Evolutionary conservation across 805 yeast species (phyloP), one percentile per base, ranked within the genome.

Genomic region (Cyberlindnera misumaiensis): DNA sequence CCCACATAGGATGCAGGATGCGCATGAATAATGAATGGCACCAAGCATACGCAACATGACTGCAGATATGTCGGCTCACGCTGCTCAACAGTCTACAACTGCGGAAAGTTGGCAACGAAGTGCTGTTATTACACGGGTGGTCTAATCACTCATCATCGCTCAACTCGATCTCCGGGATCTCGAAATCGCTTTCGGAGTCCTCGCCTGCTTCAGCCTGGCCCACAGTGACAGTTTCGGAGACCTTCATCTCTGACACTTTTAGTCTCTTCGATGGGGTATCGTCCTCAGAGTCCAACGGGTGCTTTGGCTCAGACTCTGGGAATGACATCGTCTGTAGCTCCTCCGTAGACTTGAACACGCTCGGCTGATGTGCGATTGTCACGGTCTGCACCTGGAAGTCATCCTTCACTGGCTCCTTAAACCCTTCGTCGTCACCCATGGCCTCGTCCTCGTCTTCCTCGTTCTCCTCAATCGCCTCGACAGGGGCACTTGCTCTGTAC

Each of bases 131-230:
- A n/a, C n/a, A n/a, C n/a, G n/a, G n/a, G n/a, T n/a, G n/a, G n/a
- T 11, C 10, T 11, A 30, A 10, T 13, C 14, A 32, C 16, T 32
- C 34, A 4, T 32, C 34, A 24, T 59, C 73, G 34, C 68, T 53
- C 32, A 68, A 44, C 9, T 49, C 66, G 38, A 68, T 60, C 12
- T 55, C 60, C 6, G 80, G 80, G 38, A 74, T 70, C 43, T 73
- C 80, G 33, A 73, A 68, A 45, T 74, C 79, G 14, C 72, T 64
- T 13, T 57, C 64, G 20, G 55, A 64, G 17, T 55, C 60, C 4
- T 40, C 60, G 4, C 41, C 49, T 12, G 38, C 43, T 5, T 52
- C 48, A 3, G 40, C 49, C 4, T 40, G 35, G 24, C 39, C 42
- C 3, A 39, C 39, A n/a, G 36, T 9, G 2, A 14, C 33, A 11